Conservation (phyloP, 768 basidiomycete species). For the Serendipita indica region DNA sequence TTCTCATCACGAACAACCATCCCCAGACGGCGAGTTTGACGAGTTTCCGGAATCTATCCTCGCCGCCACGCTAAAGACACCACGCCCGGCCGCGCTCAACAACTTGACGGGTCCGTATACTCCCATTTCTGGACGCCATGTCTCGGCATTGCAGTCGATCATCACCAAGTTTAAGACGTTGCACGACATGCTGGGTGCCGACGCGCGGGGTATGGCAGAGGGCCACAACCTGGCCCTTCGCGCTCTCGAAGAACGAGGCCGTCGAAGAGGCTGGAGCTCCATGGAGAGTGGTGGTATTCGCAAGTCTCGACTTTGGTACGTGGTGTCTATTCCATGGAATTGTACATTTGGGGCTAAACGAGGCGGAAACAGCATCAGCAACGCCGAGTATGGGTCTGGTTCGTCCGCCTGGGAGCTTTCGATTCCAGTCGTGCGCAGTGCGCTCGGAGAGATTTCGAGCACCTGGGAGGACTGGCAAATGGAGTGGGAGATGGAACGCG, state of each 20-base stretch:
- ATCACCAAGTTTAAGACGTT: background rate
- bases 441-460: slow-evolving; percentile 5
- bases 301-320: background rate
- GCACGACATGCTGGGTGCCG: background rate
- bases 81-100: background rate
- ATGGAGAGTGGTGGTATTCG: background rate
- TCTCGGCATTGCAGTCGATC: background rate
- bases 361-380: background rate
- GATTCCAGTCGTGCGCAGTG: background rate
- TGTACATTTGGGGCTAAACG: background rate
- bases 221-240: background rate
- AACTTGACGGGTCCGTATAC: background rate
- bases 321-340: background rate
- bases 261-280: slow-evolving; percentile 3
- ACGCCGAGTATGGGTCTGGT: background rate
- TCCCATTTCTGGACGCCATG: background rate
- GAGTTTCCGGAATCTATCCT: background rate
- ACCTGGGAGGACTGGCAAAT: slow-evolving; percentile 8
- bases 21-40: background rate
- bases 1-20: background rate
- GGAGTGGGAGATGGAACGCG: slow-evolving; percentile 7
- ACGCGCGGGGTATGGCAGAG: background rate
- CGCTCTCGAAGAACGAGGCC: background rate
- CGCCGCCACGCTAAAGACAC: background rate
- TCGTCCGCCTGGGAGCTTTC: slow-evolving; percentile 1